Conservation (phyloP, 1,139 yeast genomes). For the Magnusiomyces tetraspermus region DNA sequence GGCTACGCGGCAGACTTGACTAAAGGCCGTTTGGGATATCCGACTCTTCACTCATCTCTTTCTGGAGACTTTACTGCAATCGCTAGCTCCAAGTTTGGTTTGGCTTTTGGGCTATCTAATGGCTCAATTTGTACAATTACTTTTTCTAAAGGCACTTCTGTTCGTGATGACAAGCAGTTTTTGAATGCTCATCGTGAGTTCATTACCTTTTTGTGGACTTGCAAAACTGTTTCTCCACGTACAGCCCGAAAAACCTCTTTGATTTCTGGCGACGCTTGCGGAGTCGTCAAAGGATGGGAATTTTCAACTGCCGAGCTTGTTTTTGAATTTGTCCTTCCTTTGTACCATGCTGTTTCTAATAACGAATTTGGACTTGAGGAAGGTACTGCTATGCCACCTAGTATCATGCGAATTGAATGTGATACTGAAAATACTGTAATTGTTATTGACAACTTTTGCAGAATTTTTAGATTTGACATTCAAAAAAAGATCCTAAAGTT, state of each 20-base stretch:
- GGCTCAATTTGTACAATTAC: slow-evolving; percentile 25
- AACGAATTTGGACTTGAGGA: not conserved
- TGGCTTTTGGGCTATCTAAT: slow-evolving; percentile 25
- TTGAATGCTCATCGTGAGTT: slow-evolving; percentile 21
- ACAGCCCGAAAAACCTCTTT: slow-evolving; percentile 18
- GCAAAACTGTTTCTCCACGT: slow-evolving; percentile 24
- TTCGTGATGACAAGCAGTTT: slow-evolving; percentile 24
- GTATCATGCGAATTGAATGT: slow-evolving; percentile 20
- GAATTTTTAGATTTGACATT: slow-evolving; percentile 12
- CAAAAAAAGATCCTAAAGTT: slow-evolving; percentile 8
- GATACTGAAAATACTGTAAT: slow-evolving; percentile 21
- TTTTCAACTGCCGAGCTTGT: slow-evolving; percentile 15
- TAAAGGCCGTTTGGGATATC: slow-evolving; percentile 29
- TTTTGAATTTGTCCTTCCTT: slow-evolving; percentile 14
- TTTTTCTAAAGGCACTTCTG: slow-evolving; percentile 27
- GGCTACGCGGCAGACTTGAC: slow-evolving; percentile 30
- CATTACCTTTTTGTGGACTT: slow-evolving; percentile 28
- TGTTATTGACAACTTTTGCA: slow-evolving; percentile 19
- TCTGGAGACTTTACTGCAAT: slow-evolving; percentile 1
- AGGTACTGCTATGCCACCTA: not conserved
- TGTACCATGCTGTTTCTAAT: not conserved
- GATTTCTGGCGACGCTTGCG: slow-evolving; percentile 25
- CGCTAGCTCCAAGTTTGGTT: slow-evolving; percentile 25
- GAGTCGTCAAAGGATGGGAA: slow-evolving; percentile 24
- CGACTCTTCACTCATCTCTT: slow-evolving; percentile 23